phyloP scores from a whole-genome alignment of 495 filamentous ascomycete species.

The Penicillium tannophilum region DNA sequence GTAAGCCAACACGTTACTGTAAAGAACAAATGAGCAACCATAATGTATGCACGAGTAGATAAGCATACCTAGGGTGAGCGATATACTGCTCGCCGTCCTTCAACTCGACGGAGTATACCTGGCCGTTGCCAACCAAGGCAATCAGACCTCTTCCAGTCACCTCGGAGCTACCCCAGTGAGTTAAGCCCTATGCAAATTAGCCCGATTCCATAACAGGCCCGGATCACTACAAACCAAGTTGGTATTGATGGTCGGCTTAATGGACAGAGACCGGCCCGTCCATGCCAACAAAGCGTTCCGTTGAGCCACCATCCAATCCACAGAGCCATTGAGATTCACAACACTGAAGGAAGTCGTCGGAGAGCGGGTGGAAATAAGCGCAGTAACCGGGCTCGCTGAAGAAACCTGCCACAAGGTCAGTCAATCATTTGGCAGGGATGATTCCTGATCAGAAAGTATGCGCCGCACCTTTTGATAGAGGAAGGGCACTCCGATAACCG shows the following conservation, averaged over 20 bases:
- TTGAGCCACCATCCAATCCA: conserved; percentile 93
- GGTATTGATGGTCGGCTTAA: conserved; percentile 72
- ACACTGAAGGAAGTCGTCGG: conserved; percentile 81
- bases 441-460: not conserved
- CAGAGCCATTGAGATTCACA: conserved; percentile 87
- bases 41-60: conserved; percentile 8
- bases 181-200: conserved; percentile 64
- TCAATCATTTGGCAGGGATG: not conserved
- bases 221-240: conserved; percentile 57
- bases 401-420: conserved; percentile 56
- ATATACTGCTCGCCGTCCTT: conserved; percentile 83
- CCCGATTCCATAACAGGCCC: not conserved
- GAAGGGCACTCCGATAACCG: conserved; percentile 82
- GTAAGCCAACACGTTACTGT: conserved; percentile 87
- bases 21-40: conserved; percentile 2
- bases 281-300: conserved; percentile 85
- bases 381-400: conserved; percentile 81
- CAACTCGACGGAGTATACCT: conserved; percentile 80
- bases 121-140: conserved; percentile 80
- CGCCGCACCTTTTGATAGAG: conserved; percentile 74
- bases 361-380: conserved; percentile 83
- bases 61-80: conserved; percentile 69
- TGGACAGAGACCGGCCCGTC: conserved; percentile 84
- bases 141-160: conserved; percentile 86
- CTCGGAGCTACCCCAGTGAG: conserved; percentile 88